These are phyloP conservation scores for Puccinia novopanici DNA, from an alignment of 1,284 basidiomycete species.

Conservation along the genomic window DNA sequence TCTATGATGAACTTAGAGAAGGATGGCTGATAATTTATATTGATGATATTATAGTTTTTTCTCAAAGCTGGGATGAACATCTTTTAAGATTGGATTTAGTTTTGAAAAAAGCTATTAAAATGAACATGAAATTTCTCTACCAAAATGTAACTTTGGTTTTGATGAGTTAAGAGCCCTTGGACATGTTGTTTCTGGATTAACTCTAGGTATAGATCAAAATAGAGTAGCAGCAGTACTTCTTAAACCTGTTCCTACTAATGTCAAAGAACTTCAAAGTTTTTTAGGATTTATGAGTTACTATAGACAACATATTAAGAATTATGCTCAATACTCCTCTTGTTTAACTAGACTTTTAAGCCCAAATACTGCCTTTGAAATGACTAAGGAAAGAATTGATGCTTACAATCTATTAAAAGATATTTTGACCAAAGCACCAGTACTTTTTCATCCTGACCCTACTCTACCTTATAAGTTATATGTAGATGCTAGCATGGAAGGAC, in stretches of 20 bases:
- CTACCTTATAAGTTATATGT: too few species aligned
- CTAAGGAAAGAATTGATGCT: background rate
- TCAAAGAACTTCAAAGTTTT: too few species aligned
- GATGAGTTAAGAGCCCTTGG: background rate
- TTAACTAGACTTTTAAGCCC: background rate
- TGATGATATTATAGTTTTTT: background rate
- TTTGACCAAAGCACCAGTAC: background rate
- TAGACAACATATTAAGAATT: background rate
- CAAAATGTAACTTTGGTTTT: background rate
- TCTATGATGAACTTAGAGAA: background rate
- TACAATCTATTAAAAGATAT: background rate
- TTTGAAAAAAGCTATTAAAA: background rate
- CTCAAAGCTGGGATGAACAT: background rate
- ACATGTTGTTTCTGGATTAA: background rate
- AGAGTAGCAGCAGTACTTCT: too few species aligned
- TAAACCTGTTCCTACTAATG: too few species aligned
- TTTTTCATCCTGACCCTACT: too few species aligned
- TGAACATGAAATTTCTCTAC: background rate
- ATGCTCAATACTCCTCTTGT: background rate
- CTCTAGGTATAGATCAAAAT: too few species aligned
- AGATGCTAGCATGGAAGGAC: too few species aligned
- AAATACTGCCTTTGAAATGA: background rate
- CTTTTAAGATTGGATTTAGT: background rate
- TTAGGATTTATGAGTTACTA: conserved; percentile 6
- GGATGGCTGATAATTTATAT: background rate